These are phyloP conservation scores for Ascochyta fabae DNA, from an alignment of 2,329 filamentous ascomycete genomes.

Conservation along the genomic window DNA sequence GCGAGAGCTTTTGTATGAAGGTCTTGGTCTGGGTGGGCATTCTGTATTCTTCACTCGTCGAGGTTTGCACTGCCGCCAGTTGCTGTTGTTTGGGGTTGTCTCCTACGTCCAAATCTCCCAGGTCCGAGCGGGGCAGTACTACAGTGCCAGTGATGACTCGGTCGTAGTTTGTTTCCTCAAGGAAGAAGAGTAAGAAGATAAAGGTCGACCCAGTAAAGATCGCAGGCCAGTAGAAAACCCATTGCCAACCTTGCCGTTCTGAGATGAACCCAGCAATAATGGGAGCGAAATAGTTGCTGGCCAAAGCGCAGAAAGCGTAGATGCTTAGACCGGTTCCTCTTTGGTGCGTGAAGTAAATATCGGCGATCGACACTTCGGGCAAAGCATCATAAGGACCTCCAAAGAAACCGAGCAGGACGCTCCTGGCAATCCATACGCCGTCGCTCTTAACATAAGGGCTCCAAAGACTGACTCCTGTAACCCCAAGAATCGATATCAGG, in stretches of 20 bases:
- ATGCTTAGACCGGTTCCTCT: slow-evolving; percentile 41
- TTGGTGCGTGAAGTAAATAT: slow-evolving; percentile 49
- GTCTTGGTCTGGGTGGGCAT: slow-evolving; percentile 19
- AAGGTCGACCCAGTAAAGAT: slow-evolving; percentile 60
- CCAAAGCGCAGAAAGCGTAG: slow-evolving; percentile 42
- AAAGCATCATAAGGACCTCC: slow-evolving; percentile 58
- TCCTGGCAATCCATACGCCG: slow-evolving; percentile 56
- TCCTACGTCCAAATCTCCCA: not conserved
- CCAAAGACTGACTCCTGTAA: slow-evolving; percentile 53
- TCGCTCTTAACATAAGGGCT: slow-evolving; percentile 52
- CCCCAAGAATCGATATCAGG: slow-evolving; percentile 51
- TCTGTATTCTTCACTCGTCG: slow-evolving; percentile 15
- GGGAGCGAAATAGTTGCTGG: slow-evolving; percentile 48
- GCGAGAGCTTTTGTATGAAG: slow-evolving; percentile 27
- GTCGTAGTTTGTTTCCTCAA: slow-evolving; percentile 66
- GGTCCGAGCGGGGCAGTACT: not conserved
- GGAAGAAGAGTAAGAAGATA: slow-evolving; percentile 63
- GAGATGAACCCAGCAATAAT: slow-evolving; percentile 47
- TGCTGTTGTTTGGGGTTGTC: not conserved
- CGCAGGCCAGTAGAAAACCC: slow-evolving; percentile 58
- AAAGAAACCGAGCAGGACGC: slow-evolving; percentile 57
- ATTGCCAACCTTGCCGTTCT: slow-evolving; percentile 45
- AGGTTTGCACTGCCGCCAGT: slow-evolving; percentile 21
- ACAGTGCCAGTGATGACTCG: slow-evolving; percentile 40
- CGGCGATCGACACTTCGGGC: slow-evolving; percentile 55